phyloP scores from a whole-genome alignment of 2,329 filamentous ascomycete species.

The Venturia nashicola region DNA sequence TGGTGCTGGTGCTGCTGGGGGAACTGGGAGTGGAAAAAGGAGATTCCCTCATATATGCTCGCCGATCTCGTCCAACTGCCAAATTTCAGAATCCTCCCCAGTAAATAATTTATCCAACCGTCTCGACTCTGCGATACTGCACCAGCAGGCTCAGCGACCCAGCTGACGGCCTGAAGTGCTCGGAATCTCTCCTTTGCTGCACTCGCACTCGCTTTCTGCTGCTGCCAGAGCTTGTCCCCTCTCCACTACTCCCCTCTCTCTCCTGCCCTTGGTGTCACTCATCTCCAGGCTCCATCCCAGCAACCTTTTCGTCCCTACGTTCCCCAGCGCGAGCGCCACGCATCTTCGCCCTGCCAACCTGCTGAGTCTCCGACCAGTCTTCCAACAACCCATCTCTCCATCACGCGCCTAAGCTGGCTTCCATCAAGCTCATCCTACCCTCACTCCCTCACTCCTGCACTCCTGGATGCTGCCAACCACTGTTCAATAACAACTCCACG shows the following conservation, averaged over 20 bases:
- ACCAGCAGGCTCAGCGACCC: not conserved
- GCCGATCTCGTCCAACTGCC: not conserved
- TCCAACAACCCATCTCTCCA: no score
- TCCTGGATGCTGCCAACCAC: not conserved
- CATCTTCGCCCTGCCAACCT: not conserved
- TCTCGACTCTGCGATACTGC: no score
- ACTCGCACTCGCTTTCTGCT: no score
- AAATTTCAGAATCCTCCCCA: not conserved
- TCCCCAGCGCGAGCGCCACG: not conserved
- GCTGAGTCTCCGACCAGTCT: no score
- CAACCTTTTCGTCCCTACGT: not conserved
- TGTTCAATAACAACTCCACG: not conserved
- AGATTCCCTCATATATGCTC: no score
- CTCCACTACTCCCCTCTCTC: not conserved
- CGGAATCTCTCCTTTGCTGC: not conserved
- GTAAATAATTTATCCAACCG: no score
- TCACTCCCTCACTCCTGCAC: no score
- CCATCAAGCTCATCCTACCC: not conserved
- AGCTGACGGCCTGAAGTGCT: not conserved
- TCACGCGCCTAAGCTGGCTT: no score
- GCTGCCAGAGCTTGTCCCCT: not conserved
- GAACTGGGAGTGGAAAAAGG: no score
- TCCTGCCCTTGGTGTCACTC: not conserved
- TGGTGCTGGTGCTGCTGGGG: no score
- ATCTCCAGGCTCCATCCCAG: not conserved